phyloP scores from a whole-genome alignment of 2,329 filamentous ascomycete genomes.

The Neonectria faginata region DNA sequence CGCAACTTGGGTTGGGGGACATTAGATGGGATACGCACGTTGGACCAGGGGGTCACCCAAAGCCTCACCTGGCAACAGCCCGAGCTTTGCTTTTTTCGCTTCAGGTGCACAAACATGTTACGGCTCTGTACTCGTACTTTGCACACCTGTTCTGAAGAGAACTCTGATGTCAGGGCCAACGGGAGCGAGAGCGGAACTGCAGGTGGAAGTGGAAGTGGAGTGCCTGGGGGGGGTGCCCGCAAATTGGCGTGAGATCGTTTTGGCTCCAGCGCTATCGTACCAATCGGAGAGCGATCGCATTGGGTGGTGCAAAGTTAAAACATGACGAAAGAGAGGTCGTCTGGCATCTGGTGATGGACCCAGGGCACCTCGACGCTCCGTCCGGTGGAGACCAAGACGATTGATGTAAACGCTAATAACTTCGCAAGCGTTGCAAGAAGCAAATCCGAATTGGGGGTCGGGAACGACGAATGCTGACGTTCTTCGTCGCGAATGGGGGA shows the following conservation, averaged over 20 bases:
- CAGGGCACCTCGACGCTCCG: conserved; percentile 26
- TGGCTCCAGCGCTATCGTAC: conserved; percentile 46
- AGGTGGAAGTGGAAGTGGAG: conserved; percentile 30
- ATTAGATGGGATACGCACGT: neutral
- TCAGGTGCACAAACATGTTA: neutral
- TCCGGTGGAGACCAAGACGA: conserved; percentile 28
- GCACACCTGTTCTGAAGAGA: neutral
- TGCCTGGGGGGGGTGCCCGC: conserved; percentile 37
- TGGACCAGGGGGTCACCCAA: neutral
- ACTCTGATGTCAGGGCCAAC: conserved; percentile 1
- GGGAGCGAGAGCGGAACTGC: conserved; percentile 17
- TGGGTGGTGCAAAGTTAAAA: conserved; percentile 43
- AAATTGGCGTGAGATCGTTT: conserved; percentile 40
- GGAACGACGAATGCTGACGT: neutral
- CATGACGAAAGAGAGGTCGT: conserved; percentile 31
- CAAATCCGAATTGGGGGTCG: conserved; percentile 28
- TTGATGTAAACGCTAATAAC: conserved; percentile 35
- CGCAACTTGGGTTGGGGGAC: conserved; percentile 14
- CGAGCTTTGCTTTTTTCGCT: conserved; percentile 10
- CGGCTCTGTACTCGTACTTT: conserved; percentile 9
- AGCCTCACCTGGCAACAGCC: conserved; percentile 6
- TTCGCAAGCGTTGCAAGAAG: conserved; percentile 32
- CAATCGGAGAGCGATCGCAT: conserved; percentile 51
- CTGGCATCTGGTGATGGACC: conserved; percentile 20
- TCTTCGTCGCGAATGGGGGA: neutral